phyloP scores from a whole-genome alignment of 345 rosid species.

The Lagerstroemia speciosa region DNA sequence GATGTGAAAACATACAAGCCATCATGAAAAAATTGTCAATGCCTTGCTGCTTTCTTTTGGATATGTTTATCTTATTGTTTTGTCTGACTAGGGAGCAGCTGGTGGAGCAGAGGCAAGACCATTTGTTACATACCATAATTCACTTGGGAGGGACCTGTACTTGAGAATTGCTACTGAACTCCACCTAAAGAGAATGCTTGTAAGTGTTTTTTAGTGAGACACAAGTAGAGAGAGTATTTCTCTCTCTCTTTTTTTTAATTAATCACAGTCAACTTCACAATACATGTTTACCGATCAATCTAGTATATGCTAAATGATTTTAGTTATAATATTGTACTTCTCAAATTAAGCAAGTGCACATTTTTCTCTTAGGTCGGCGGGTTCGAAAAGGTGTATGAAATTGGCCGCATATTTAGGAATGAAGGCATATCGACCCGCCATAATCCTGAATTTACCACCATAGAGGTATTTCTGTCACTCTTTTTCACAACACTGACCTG shows the following conservation, averaged over 20 bases:
- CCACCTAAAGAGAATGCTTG: constrained; percentile 93
- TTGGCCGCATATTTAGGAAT: constrained; percentile 92
- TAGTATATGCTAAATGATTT: background rate
- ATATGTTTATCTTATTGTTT: constrained; percentile 31
- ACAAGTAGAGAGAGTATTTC: background rate
- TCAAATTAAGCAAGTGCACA: constrained; percentile 8
- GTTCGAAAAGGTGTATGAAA: constrained; percentile 90
- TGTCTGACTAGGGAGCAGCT: constrained; percentile 79
- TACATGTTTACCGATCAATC: background rate
- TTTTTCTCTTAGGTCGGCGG: constrained; percentile 65
- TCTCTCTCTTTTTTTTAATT: no score
- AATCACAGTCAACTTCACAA: background rate
- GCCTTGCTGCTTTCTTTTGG: constrained; percentile 1
- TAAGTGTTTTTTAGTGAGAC: constrained; percentile 15
- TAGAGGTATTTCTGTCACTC: constrained; percentile 52
- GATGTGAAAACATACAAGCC: background rate
- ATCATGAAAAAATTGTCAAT: background rate
- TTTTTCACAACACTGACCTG: background rate
- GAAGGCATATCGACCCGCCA: constrained; percentile 96
- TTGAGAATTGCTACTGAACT: constrained; percentile 98
- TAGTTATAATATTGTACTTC: background rate
- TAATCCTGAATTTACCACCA: constrained; percentile 95
- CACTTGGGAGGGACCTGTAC: constrained; percentile 84
- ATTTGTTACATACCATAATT: constrained; percentile 82
- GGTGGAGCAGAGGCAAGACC: constrained; percentile 99